Percentiles rank a stretch among this genome's conserved stretches.
Conservation (phyloP, 208 protist genomes). For the Phytomonas serpens region DNA sequence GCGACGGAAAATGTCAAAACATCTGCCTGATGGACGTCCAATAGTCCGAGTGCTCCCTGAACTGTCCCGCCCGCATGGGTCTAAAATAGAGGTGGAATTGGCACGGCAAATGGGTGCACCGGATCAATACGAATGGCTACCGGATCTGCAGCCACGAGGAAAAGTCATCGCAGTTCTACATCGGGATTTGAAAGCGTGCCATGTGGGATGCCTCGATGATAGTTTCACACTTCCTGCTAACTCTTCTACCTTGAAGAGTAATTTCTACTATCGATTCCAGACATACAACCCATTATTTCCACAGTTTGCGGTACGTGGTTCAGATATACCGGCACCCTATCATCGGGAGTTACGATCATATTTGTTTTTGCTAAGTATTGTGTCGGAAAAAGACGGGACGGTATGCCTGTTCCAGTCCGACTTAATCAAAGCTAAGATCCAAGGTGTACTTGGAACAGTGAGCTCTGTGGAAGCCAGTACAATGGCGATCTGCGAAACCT, state of each 20-base stretch:
- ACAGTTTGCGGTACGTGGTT: slow-evolving; percentile 48
- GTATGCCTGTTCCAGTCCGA: slow-evolving; percentile 15
- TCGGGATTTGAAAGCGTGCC: slow-evolving; percentile 25
- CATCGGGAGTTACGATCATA: slow-evolving; percentile 24
- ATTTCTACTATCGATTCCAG: slow-evolving; percentile 61
- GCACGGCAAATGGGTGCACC: slow-evolving; percentile 22
- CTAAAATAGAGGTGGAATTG: slow-evolving; percentile 22
- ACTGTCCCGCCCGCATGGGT: neutral
- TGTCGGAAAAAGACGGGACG: neutral
- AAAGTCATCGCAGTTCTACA: slow-evolving; percentile 38
- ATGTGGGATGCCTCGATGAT: slow-evolving; percentile 33
- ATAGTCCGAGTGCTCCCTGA: slow-evolving; percentile 26
- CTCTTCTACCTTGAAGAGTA: slow-evolving; percentile 19
- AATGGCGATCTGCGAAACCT: slow-evolving; percentile 38
- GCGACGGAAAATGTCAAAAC: slow-evolving; percentile 16
- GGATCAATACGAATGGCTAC: slow-evolving; percentile 20
- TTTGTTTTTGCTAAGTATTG: slow-evolving; percentile 32
- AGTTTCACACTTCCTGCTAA: slow-evolving; percentile 19
- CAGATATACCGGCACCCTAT: slow-evolving; percentile 35
- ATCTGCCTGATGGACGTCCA: slow-evolving; percentile 38
- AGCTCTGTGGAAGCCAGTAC: slow-evolving; percentile 34
- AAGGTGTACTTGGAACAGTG: slow-evolving; percentile 26
- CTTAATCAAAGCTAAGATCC: slow-evolving; percentile 21
- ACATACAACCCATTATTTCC: slow-evolving; percentile 49
- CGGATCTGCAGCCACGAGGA: slow-evolving; percentile 21